phyloP scores from a whole-genome alignment of 2,329 filamentous ascomycete species.

The Claviceps sp. region DNA sequence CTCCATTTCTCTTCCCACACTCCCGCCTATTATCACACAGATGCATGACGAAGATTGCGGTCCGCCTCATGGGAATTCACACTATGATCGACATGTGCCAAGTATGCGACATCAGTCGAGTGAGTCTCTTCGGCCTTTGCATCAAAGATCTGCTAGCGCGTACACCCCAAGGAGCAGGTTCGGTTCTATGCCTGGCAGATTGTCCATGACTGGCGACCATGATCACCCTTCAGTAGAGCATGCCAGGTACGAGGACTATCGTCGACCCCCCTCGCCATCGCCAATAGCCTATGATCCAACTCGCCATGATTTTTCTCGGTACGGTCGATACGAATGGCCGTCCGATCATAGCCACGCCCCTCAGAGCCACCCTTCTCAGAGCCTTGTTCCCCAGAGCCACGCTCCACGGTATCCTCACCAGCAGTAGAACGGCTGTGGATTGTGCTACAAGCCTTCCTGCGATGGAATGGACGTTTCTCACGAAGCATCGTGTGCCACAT shows the following conservation, averaged over 20 bases:
- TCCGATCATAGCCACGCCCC: slow-evolving; percentile 1
- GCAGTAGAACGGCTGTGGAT: background rate
- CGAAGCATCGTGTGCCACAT: background rate
- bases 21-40: slow-evolving; percentile 15
- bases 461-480: background rate
- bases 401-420: background rate
- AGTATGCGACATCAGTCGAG: background rate
- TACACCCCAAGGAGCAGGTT: slow-evolving; percentile 8
- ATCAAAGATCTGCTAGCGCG: slow-evolving; percentile 13
- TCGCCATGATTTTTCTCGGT: background rate
- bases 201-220: slow-evolving; percentile 10
- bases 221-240: background rate
- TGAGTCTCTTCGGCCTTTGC: slow-evolving; percentile 8
- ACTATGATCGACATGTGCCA: background rate
- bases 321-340: slow-evolving; percentile 2
- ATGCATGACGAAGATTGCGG: slow-evolving; percentile 2
- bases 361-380: too few species aligned
- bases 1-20: slow-evolving; percentile 6
- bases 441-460: background rate
- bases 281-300: slow-evolving; percentile 4
- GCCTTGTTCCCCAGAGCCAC: background rate
- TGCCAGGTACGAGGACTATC: background rate
- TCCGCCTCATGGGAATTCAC: background rate
- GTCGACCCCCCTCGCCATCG: background rate
- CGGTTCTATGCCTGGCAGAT: slow-evolving; percentile 5